Conservation (phyloP, 345 rosid species). For the Pistacia integerrima region DNA sequence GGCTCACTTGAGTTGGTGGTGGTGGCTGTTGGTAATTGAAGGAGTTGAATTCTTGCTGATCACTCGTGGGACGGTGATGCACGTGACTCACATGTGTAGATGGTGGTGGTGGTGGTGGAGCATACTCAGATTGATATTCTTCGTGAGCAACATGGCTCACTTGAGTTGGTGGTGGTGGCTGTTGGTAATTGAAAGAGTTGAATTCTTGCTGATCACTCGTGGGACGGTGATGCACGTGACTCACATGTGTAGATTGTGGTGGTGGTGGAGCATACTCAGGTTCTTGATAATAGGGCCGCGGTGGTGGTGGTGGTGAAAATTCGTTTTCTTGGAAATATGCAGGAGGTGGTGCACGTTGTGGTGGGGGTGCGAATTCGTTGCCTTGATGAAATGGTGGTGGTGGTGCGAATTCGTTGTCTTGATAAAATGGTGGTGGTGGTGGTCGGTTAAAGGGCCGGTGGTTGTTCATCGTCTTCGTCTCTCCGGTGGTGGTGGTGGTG, state of each 20-base stretch:
- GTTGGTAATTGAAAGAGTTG: slow-evolving; percentile 2
- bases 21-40: slow-evolving; percentile 21
- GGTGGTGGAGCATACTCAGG: slow-evolving; percentile 26
- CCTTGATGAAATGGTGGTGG: slow-evolving; percentile 13
- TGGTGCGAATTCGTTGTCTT: slow-evolving; percentile 25
- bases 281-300: slow-evolving; percentile 23
- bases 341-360: slow-evolving; percentile 5
- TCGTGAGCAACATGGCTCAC: slow-evolving; percentile 43
- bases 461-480: slow-evolving; percentile 33
- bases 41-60: slow-evolving; percentile 7
- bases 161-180: slow-evolving; percentile 28
- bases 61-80: slow-evolving; percentile 18
- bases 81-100: slow-evolving; percentile 46
- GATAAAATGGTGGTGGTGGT: slow-evolving; percentile 16
- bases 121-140: slow-evolving; percentile 15
- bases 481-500: slow-evolving; percentile 36
- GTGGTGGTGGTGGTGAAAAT: slow-evolving; percentile 30
- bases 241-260: slow-evolving; percentile 45
- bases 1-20: slow-evolving; percentile 27
- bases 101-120: slow-evolving; percentile 42
- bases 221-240: slow-evolving; percentile 31
- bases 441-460: slow-evolving; percentile 31
- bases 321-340: slow-evolving; percentile 7
- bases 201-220: slow-evolving; percentile 16
- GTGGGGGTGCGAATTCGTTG: slow-evolving; percentile 24